Evolutionary conservation across 768 basidiomycete genomes (phyloP).

Genomic region (Termitomyces sp.): DNA sequence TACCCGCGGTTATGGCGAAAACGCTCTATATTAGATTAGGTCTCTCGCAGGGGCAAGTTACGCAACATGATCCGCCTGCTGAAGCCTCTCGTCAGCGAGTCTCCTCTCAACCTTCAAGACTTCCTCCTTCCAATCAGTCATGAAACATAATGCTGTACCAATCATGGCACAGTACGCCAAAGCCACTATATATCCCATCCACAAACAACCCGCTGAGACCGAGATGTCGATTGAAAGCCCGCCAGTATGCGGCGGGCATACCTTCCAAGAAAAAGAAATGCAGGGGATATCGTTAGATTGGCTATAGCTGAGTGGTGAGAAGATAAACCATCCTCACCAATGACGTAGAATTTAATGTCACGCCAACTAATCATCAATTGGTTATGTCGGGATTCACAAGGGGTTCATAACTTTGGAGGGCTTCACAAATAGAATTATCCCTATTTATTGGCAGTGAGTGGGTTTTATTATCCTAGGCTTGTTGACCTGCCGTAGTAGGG

Average conservation of each 20-base stretch:
- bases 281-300: background rate
- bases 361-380: too few species aligned
- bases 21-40: too few species aligned
- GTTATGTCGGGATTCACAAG: too few species aligned
- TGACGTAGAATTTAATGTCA: too few species aligned
- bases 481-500: too few species aligned
- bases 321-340: conserved; percentile 1
- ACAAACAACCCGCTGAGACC: conserved; percentile 59
- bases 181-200: conserved; percentile 56
- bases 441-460: too few species aligned
- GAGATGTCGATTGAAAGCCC: conserved; percentile 41
- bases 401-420: too few species aligned
- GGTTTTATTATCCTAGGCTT: too few species aligned
- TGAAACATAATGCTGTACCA: conserved; percentile 34
- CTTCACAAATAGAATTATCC: too few species aligned
- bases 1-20: too few species aligned
- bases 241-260: conserved; percentile 57
- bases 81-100: conserved; percentile 3
- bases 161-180: conserved; percentile 34
- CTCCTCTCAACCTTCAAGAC: conserved; percentile 33
- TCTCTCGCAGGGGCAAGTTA: background rate
- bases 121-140: conserved; percentile 48
- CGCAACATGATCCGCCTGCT: background rate
- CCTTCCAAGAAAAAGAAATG: conserved; percentile 23
- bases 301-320: too few species aligned